Percentiles rank a stretch among this genome's conserved stretches.
These are phyloP conservation scores for Cystobasidium pallidum DNA, from an alignment of 1,284 basidiomycete genomes.

Conservation along the genomic window DNA sequence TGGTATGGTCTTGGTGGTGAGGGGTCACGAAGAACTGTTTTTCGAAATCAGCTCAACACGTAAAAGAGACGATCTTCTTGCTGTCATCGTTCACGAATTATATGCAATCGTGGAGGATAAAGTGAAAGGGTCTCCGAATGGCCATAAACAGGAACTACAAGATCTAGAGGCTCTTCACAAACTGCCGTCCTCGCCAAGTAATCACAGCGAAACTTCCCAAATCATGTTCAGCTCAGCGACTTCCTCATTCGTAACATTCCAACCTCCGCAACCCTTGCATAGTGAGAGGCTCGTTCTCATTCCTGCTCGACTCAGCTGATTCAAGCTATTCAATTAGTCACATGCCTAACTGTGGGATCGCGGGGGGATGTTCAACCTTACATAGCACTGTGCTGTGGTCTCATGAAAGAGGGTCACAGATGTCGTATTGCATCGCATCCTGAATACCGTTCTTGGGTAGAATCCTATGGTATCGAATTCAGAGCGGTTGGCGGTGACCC, in stretches of 20 bases:
- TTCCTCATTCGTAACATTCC: conserved; percentile 91
- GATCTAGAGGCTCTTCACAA: conserved; percentile 31
- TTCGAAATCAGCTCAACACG: conserved; percentile 84
- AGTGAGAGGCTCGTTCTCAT: conserved; percentile 13
- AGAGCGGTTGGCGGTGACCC: conserved; percentile 93
- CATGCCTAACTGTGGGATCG: conserved; percentile 92
- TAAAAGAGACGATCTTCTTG: conserved; percentile 74
- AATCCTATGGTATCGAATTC: conserved; percentile 86
- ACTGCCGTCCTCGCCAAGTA: conserved; percentile 46
- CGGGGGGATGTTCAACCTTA: conserved; percentile 61
- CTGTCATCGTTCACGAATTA: conserved; percentile 75
- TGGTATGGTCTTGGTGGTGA: conserved; percentile 85
- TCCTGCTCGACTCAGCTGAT: no score
- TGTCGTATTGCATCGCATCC: conserved; percentile 87
- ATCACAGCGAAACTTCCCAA: conserved; percentile 70
- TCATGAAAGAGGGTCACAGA: conserved; percentile 84
- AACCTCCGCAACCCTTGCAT: conserved; percentile 76
- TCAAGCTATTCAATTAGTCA: conserved; percentile 62
- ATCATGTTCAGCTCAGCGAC: conserved; percentile 92
- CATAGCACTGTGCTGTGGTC: conserved; percentile 87
- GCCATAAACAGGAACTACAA: conserved; percentile 12
- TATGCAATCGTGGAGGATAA: conserved; percentile 58
- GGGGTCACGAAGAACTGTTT: conserved; percentile 95
- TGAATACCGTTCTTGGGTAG: conserved; percentile 94
- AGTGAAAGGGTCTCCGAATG: background rate